A percentile compares a stretch with the other conserved stretches of the same genome.
Conservation (phyloP, 768 basidiomycete genomes). For the Antrodiella citrinella region DNA sequence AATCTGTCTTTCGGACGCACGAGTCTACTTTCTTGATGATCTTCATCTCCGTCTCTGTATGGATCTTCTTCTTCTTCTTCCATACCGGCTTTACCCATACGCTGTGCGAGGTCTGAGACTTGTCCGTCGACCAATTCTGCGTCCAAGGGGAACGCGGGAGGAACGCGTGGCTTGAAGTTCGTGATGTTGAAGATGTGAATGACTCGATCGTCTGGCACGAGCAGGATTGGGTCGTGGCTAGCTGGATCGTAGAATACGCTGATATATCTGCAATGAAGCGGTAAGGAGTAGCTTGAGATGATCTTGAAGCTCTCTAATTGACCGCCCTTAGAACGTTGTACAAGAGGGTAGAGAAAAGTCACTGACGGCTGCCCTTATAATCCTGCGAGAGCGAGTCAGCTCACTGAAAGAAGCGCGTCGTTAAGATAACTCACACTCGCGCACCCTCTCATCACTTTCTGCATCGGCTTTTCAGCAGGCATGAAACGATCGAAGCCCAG, state of each 20-base stretch:
- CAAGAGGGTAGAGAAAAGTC: too few species aligned
- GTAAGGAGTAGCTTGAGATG: slow-evolving; percentile 41
- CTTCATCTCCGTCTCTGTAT: not conserved
- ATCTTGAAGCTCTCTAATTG: slow-evolving; percentile 68
- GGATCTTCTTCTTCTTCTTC: slow-evolving; percentile 6
- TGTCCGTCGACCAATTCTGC: not conserved
- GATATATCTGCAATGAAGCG: slow-evolving; percentile 34
- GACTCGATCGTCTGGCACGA: slow-evolving; percentile 32
- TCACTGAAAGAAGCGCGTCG: not conserved
- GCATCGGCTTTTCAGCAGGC: slow-evolving; percentile 30
- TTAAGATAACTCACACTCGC: slow-evolving; percentile 41
- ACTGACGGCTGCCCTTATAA: slow-evolving; percentile 68
- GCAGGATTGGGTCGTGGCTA: slow-evolving; percentile 43
- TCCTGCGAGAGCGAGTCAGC: slow-evolving; percentile 36
- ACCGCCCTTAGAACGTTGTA: too few species aligned
- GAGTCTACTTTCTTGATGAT: not conserved
- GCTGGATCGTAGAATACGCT: slow-evolving; percentile 24
- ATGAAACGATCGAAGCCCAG: slow-evolving; percentile 59
- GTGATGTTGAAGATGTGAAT: slow-evolving; percentile 40
- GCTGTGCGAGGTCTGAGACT: not conserved
- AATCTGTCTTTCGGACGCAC: not conserved
- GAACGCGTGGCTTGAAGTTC: slow-evolving; percentile 35
- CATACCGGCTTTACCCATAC: not conserved
- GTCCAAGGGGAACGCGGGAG: slow-evolving; percentile 33
- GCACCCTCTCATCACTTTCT: slow-evolving; percentile 43